phyloP scores from a whole-genome alignment of 805 yeast species.

The Schizosaccharomyces osmophilus region DNA sequence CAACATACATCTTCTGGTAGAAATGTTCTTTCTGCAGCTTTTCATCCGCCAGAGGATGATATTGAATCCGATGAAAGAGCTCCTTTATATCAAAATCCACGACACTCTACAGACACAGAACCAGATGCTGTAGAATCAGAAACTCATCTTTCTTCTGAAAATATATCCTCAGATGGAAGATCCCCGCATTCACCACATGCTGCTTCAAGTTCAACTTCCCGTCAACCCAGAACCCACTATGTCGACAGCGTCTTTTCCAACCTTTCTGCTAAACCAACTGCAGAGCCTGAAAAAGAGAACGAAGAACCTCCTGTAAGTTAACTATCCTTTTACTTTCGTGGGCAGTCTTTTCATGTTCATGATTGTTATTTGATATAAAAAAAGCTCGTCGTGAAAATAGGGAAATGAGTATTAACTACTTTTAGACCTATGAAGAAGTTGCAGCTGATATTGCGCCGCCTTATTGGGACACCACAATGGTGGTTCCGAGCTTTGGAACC shows the following conservation, averaged over 20 bases:
- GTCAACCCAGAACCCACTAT: not conserved
- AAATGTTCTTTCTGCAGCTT: not conserved
- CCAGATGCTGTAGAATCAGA: not conserved
- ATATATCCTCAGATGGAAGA: not conserved
- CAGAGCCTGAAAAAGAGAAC: slow-evolving; percentile 11
- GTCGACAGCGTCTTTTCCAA: slow-evolving; percentile 83
- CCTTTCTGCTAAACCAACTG: slow-evolving; percentile 69
- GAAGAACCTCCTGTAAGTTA: slow-evolving; percentile 7
- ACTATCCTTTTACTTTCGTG: too few species aligned
- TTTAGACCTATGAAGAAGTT: slow-evolving; percentile 59
- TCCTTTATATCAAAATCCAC: not conserved
- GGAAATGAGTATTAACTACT: slow-evolving; percentile 8
- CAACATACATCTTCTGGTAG: not conserved
- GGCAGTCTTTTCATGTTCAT: too few species aligned
- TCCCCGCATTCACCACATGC: not conserved
- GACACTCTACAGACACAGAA: not conserved
- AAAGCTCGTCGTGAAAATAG: slow-evolving; percentile 11
- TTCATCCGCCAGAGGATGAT: not conserved
- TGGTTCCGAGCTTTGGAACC: slow-evolving; percentile 44
- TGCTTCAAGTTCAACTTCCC: not conserved
- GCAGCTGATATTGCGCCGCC: slow-evolving; percentile 87
- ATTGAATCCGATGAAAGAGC: not conserved
- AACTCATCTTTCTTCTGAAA: too few species aligned
- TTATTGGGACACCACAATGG: slow-evolving; percentile 78
- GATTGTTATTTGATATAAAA: slow-evolving; percentile 8